These are phyloP conservation scores for Venturia oleaginea DNA, from an alignment of 2,329 filamentous ascomycete genomes.

Conservation along the genomic window DNA sequence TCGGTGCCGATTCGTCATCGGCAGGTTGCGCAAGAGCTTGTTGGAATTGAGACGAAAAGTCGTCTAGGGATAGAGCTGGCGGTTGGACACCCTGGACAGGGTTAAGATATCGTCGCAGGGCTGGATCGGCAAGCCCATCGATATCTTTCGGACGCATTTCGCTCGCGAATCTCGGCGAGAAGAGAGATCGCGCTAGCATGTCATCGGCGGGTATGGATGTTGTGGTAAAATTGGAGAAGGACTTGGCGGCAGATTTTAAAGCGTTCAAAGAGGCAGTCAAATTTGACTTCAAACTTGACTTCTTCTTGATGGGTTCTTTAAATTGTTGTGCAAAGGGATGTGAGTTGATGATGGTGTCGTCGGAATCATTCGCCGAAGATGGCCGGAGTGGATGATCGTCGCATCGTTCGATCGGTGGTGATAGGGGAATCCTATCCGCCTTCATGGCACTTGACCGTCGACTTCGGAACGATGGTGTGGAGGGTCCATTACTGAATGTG, in stretches of 20 bases:
- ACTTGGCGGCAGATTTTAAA: constrained; percentile 51
- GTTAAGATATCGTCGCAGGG: constrained; percentile 52
- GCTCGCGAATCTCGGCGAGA: constrained; percentile 47
- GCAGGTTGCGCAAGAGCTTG: constrained; percentile 19
- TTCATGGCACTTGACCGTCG: constrained; percentile 19
- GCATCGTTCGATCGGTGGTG: constrained; percentile 44
- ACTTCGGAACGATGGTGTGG: constrained; percentile 19
- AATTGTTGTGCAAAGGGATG: constrained; percentile 20
- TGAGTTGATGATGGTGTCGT: constrained; percentile 19
- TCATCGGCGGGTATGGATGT: constrained; percentile 47
- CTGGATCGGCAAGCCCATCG: constrained; percentile 45
- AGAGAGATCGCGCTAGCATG: constrained; percentile 50
- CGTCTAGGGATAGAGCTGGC: not conserved
- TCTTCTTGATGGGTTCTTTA: constrained; percentile 31
- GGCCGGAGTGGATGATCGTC: constrained; percentile 46
- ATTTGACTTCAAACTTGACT: constrained; percentile 51
- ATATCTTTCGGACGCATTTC: constrained; percentile 50
- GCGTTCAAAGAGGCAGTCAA: constrained; percentile 53
- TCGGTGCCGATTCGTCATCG: constrained; percentile 31
- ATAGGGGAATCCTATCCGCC: constrained; percentile 40
- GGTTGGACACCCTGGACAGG: constrained; percentile 29
- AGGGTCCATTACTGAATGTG: constrained; percentile 26
- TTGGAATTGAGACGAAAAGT: constrained; percentile 26
- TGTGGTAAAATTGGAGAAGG: constrained; percentile 50
- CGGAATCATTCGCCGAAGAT: constrained; percentile 14